These are phyloP conservation scores for Coemansia sp. DNA, from an alignment of 192 early-diverging fungal genomes.

Conservation along the genomic window DNA sequence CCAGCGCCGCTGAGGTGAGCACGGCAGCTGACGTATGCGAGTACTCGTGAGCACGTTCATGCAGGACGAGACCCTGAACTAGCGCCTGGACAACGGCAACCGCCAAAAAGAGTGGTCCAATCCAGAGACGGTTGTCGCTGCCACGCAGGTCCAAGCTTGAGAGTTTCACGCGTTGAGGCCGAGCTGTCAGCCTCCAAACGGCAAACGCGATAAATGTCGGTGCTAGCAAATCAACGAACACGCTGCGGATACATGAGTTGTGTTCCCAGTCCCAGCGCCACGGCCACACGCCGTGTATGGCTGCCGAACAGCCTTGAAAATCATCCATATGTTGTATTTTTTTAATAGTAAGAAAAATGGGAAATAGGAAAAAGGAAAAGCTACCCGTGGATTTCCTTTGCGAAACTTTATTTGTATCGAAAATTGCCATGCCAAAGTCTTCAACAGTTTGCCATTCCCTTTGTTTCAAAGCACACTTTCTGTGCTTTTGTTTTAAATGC, in stretches of 20 bases:
- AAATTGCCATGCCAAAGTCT: too few relatives aligned
- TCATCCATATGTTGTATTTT: constrained; percentile 15
- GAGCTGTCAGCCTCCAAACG: constrained; percentile 9
- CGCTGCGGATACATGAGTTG: constrained; percentile 8
- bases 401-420: too few relatives aligned
- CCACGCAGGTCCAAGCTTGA: background rate
- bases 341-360: background rate
- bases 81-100: constrained; percentile 1
- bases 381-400: too few relatives aligned
- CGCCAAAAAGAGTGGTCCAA: constrained; percentile 23
- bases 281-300: background rate
- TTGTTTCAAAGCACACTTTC: too few relatives aligned
- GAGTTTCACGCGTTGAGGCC: background rate
- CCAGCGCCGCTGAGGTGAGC: background rate
- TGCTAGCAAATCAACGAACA: constrained; percentile 15
- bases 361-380: background rate
- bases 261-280: constrained; percentile 38
- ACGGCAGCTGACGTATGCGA: background rate
- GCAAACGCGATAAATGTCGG: constrained; percentile 1
- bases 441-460: too few relatives aligned
- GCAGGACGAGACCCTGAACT: constrained; percentile 2
- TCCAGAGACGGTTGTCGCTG: constrained; percentile 33
- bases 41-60: background rate
- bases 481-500: too few relatives aligned
- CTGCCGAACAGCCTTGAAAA: background rate